These are phyloP conservation scores for Hymenotorrendiella dingleyae DNA, from an alignment of 2,329 filamentous ascomycete species.

Conservation along the genomic window DNA sequence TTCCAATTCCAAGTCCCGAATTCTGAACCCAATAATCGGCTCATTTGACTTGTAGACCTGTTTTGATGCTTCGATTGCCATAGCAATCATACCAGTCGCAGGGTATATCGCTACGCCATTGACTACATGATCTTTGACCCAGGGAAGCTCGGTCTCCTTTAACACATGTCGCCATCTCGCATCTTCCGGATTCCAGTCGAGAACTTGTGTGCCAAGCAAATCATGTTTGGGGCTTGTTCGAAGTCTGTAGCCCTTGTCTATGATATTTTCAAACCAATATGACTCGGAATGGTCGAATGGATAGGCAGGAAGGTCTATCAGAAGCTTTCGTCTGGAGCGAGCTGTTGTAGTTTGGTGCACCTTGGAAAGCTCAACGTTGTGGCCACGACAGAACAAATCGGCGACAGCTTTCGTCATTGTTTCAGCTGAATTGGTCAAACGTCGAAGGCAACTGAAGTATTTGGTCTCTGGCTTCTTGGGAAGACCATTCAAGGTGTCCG, in stretches of 20 bases:
- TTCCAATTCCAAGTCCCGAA: slow-evolving; percentile 38
- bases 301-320: slow-evolving; percentile 44
- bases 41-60: neutral
- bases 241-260: slow-evolving; percentile 40
- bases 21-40: neutral
- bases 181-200: slow-evolving; percentile 18
- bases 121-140: slow-evolving; percentile 27
- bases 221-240: slow-evolving; percentile 38
- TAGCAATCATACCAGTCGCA: slow-evolving; percentile 24
- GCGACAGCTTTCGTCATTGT: neutral
- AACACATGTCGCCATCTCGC: slow-evolving; percentile 28
- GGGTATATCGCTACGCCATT: slow-evolving; percentile 23
- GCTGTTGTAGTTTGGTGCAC: neutral
- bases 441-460: neutral
- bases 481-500: neutral
- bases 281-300: slow-evolving; percentile 46
- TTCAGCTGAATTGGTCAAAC: neutral
- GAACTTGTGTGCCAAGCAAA: slow-evolving; percentile 22
- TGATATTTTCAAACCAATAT: slow-evolving; percentile 47
- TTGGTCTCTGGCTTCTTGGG: neutral
- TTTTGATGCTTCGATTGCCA: slow-evolving; percentile 27
- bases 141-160: slow-evolving; percentile 18
- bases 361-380: neutral
- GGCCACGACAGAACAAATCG: neutral
- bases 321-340: neutral